These are phyloP conservation scores for Xylaria sp. DNA, from an alignment of 2,329 filamentous ascomycete species.

Conservation along the genomic window DNA sequence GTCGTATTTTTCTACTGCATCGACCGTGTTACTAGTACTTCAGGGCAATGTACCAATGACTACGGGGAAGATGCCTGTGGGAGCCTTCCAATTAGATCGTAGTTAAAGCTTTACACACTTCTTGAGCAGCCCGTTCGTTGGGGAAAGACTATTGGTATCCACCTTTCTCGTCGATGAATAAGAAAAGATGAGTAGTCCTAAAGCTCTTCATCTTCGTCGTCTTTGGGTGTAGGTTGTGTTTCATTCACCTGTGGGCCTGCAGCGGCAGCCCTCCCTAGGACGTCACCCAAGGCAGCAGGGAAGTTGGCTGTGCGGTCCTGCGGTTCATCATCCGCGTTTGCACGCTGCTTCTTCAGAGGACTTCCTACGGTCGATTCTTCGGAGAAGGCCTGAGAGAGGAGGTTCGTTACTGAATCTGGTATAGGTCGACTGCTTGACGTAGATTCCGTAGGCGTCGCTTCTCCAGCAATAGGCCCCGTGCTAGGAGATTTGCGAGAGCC, in stretches of 20 bases:
- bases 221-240: conserved; percentile 18
- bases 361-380: conserved; percentile 62
- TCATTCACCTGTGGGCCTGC: conserved; percentile 30
- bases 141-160: background rate
- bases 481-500: conserved; percentile 51
- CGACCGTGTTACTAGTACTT: too few species aligned
- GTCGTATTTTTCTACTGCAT: background rate
- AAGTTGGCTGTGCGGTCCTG: conserved; percentile 43
- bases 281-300: conserved; percentile 45
- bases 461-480: conserved; percentile 44
- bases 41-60: too few species aligned
- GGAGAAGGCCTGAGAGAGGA: conserved; percentile 48
- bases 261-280: conserved; percentile 40
- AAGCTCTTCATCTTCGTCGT: conserved; percentile 37
- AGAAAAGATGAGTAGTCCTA: conserved; percentile 22
- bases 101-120: too few species aligned
- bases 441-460: conserved; percentile 46
- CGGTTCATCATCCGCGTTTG: conserved; percentile 57
- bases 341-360: conserved; percentile 75
- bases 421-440: conserved; percentile 36
- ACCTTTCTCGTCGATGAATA: background rate
- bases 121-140: too few species aligned
- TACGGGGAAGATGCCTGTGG: too few species aligned
- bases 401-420: conserved; percentile 38
- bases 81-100: too few species aligned